Evolutionary conservation across 352 stramenopile species (phyloP).

Genomic region (Globisporangium emineosum): DNA sequence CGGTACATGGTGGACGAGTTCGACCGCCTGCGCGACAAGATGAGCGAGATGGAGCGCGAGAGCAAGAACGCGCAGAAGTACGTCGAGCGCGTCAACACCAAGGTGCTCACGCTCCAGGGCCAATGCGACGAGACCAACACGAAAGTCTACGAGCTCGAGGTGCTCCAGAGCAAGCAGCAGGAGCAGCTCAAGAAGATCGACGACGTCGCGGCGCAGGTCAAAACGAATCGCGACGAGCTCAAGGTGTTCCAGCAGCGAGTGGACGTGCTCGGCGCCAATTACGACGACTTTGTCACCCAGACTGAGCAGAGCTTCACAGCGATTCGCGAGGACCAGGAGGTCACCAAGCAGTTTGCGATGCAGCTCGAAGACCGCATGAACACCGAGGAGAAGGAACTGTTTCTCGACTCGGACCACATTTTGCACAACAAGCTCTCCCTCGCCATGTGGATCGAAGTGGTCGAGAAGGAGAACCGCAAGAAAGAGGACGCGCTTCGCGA

Average conservation of each 20-base stretch:
- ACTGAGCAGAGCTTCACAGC: constrained; percentile 44
- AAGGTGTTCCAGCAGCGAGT: constrained; percentile 40
- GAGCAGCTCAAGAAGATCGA: constrained; percentile 77
- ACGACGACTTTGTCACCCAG: constrained; percentile 52
- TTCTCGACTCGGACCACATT: constrained; percentile 78
- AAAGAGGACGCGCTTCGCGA: constrained; percentile 81
- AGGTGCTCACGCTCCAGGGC: constrained; percentile 70
- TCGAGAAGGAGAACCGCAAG: constrained; percentile 62
- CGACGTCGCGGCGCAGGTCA: constrained; percentile 47
- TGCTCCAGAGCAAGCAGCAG: constrained; percentile 49
- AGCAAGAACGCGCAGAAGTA: constrained; percentile 73
- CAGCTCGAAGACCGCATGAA: constrained; percentile 84
- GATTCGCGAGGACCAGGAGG: constrained; percentile 62
- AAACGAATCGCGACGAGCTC: constrained; percentile 53
- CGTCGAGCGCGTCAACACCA: constrained; percentile 73
- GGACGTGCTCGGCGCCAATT: constrained; percentile 34
- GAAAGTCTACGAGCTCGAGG: constrained; percentile 66
- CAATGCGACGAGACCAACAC: constrained; percentile 66
- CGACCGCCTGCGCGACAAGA: constrained; percentile 72
- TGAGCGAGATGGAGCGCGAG: constrained; percentile 75
- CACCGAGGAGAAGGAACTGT: constrained; percentile 77
- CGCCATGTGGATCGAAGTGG: constrained; percentile 76
- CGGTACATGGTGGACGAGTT: constrained; percentile 83
- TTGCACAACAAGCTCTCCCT: constrained; percentile 74
- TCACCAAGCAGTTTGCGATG: constrained; percentile 81